These are phyloP conservation scores for Nitzschia sp. DNA, from an alignment of 108 stramenopile genomes.

Conservation along the genomic window DNA sequence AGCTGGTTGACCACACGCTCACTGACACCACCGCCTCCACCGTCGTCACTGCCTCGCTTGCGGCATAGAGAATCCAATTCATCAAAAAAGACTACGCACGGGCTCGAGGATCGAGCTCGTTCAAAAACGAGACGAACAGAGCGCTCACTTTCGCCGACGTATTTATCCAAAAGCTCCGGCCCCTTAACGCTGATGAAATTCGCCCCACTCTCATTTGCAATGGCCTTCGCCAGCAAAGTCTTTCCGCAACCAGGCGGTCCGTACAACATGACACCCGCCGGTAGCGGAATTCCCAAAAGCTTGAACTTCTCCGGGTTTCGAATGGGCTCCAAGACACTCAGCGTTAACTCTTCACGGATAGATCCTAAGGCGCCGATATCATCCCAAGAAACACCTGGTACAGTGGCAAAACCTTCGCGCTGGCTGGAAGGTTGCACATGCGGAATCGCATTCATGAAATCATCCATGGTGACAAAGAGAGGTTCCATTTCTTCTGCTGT, in stretches of 20 bases:
- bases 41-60: conserved; percentile 88
- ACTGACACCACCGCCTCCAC: conserved; percentile 92
- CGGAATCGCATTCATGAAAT: conserved; percentile 92
- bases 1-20: conserved; percentile 98
- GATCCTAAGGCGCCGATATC: conserved; percentile 90
- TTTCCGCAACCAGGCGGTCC: conserved; percentile 99
- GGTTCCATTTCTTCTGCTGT: conserved; percentile 78
- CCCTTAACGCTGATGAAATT: conserved; percentile 99
- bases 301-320: conserved; percentile 92
- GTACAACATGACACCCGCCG: conserved; percentile 92
- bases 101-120: conserved; percentile 84
- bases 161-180: conserved; percentile 89
- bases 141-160: conserved; percentile 97
- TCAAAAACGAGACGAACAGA: conserved; percentile 92
- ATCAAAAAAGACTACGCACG: conserved; percentile 99
- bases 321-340: conserved; percentile 96
- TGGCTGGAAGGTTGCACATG: conserved; percentile 97
- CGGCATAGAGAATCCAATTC: conserved; percentile 97
- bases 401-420: conserved; percentile 98
- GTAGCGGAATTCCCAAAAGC: conserved; percentile 81
- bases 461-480: conserved; percentile 88
- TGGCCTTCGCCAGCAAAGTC: conserved; percentile 98
- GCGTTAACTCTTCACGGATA: conserved; percentile 92
- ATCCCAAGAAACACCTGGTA: conserved; percentile 96
- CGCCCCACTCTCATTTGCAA: conserved; percentile 97